phyloP scores from a whole-genome alignment of 2,329 filamentous ascomycete species.

The Sporothrix variecibatus region DNA sequence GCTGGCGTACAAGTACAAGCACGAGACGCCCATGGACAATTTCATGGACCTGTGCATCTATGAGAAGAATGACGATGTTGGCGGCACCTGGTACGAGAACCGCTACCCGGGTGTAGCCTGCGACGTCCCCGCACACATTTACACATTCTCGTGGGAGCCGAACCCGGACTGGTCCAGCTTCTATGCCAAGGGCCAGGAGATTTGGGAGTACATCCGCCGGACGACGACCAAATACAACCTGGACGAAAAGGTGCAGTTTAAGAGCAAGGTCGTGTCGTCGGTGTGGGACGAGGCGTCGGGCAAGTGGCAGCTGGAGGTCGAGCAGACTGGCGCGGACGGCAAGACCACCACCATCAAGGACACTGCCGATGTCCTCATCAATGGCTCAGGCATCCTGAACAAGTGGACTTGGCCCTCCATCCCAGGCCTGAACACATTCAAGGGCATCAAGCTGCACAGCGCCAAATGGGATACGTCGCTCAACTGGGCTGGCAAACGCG shows the following conservation, averaged over 20 bases:
- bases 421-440: slow-evolving; percentile 38
- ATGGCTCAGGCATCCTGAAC: slow-evolving; percentile 32
- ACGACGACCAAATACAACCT: slow-evolving; percentile 38
- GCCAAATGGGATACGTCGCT: slow-evolving; percentile 34
- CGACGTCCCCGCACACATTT: slow-evolving; percentile 61
- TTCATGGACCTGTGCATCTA: slow-evolving; percentile 57
- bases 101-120: slow-evolving; percentile 59
- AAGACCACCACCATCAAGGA: slow-evolving; percentile 24
- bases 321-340: slow-evolving; percentile 33
- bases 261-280: slow-evolving; percentile 30
- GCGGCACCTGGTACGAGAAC: slow-evolving; percentile 62
- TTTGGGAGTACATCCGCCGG: slow-evolving; percentile 39
- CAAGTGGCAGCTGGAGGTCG: slow-evolving; percentile 38
- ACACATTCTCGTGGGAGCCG: slow-evolving; percentile 62
- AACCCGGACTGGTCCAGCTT: slow-evolving; percentile 38
- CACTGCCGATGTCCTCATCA: slow-evolving; percentile 29
- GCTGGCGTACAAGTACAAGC: slow-evolving; percentile 27
- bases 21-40: slow-evolving; percentile 12
- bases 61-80: slow-evolving; percentile 57
- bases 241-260: slow-evolving; percentile 47
- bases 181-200: slow-evolving; percentile 34
- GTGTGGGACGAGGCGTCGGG: slow-evolving; percentile 47
- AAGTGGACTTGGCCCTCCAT: slow-evolving; percentile 35
- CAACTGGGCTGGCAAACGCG: slow-evolving; percentile 33
- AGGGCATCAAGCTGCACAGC: slow-evolving; percentile 37